Conservation (phyloP, 371 early-diverging fungal species). For the Mucor sp. region DNA sequence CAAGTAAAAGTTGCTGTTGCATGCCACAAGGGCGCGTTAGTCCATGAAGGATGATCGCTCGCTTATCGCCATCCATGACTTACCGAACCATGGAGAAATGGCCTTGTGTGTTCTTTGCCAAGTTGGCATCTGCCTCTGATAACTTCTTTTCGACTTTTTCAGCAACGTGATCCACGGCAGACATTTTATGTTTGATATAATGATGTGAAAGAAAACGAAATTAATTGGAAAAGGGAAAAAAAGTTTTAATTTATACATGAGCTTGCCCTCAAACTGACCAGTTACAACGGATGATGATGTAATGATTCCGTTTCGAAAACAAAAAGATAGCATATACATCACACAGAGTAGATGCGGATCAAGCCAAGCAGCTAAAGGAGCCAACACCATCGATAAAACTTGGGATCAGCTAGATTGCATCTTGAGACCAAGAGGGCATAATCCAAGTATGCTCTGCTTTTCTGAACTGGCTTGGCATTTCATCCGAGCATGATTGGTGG, state of each 20-base stretch:
- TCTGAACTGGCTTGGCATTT: not conserved
- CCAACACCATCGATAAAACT: not conserved
- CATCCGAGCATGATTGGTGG: not conserved
- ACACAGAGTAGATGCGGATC: not conserved
- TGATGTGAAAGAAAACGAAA: not conserved
- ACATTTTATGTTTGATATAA: not conserved
- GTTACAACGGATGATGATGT: not conserved
- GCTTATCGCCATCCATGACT: not conserved
- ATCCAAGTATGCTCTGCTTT: not conserved
- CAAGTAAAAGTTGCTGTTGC: slow-evolving; percentile 68
- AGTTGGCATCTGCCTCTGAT: slow-evolving; percentile 16
- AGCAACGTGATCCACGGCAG: not conserved
- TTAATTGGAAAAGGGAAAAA: not conserved
- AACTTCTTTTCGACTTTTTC: slow-evolving; percentile 14
- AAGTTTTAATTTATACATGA: not conserved
- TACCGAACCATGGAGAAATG: slow-evolving; percentile 45
- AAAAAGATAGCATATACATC: not conserved
- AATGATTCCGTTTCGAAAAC: not conserved
- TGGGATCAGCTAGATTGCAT: not conserved
- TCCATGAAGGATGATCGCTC: not conserved
- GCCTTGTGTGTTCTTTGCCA: slow-evolving; percentile 13
- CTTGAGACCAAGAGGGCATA: not conserved
- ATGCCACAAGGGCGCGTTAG: not conserved
- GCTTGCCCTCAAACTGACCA: not conserved
- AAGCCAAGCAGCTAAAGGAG: not conserved